Evolutionary conservation across 495 filamentous ascomycete genomes (phyloP), one percentile per base, ranked within the genome.

Genomic region (Hypomontagnella submonticulosa): DNA sequence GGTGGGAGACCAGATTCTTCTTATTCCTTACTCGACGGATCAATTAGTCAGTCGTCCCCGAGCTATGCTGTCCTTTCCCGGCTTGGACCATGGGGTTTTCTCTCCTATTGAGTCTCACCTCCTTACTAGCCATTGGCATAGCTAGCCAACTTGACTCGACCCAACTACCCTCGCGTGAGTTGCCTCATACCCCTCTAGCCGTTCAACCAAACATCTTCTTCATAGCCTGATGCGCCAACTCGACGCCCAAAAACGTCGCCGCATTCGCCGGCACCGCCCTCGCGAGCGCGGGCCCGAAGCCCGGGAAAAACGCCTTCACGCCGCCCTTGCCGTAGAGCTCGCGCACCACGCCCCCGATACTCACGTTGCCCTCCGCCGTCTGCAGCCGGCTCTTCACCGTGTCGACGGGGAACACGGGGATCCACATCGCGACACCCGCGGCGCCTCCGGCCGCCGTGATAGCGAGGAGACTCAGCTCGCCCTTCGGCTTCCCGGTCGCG

Each of bases 371-470:
- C 63, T 95, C 91, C 19, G 92, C 91, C 40, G 92, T 95, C 84
- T 99, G 95, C 75, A 99, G 76, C 50, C 93, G 82, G 56, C 87
- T 92, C 85, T 99, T 99, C 76, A 99, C 87, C 0, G 95, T 99
- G 71, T 99, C 95, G 53, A 99, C 83, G 4, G 95, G 95, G 85
- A 99, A 99, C 15, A 99, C 93, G 19, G 96, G 92, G 61, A 97
- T 91, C 95, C 95, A 99, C 96, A 99, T 99, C 18, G 95, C 93
- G 46, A 99, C 88, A 70, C 95, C 95, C 0, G 95, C 95, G 0
- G 88, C 90, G 43, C 91, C 95, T 59, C 95, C 95, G 0, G 95
- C 95, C 34, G 85, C 82, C 63, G 91, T 88, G n/a, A 99, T 85
- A 3, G 95, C 96, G 3, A 84, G 74, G 61, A 98, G 76, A 51